Evolutionary conservation across 805 yeast genomes (phyloP).

Genomic region (Saccharomyces eubayanus): DNA sequence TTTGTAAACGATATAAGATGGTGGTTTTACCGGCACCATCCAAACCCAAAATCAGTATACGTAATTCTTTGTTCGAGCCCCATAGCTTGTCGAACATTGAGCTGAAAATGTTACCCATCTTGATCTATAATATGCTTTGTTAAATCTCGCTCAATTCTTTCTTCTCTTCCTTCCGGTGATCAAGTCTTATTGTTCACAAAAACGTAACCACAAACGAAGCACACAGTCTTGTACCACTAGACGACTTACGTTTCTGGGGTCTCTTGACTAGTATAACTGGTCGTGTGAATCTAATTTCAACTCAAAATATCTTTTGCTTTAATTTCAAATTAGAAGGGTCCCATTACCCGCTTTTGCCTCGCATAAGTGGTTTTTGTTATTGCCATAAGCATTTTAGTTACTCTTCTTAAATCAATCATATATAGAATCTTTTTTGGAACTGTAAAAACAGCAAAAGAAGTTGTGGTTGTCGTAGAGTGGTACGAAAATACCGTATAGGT

Average conservation of each 20-base stretch:
- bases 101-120: constrained; percentile 86
- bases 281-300: neutral
- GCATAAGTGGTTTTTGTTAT: neutral
- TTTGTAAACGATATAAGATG: constrained; percentile 78
- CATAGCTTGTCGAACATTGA: constrained; percentile 77
- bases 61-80: constrained; percentile 83
- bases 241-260: neutral
- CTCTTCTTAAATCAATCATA: neutral
- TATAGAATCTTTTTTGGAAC: neutral
- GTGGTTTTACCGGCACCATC: constrained; percentile 99
- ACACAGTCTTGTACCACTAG: neutral
- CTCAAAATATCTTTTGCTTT: neutral
- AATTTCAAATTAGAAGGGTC: neutral
- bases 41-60: constrained; percentile 81
- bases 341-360: neutral
- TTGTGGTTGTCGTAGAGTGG: neutral
- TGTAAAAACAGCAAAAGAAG: neutral
- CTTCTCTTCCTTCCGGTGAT: neutral
- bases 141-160: neutral
- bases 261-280: neutral
- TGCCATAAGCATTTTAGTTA: neutral
- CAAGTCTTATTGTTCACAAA: neutral
- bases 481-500: neutral
- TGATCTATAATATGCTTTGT: neutral
- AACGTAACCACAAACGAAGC: neutral